Evolutionary conservation across 768 basidiomycete genomes (phyloP).

Genomic region (Myochromella boudieri): DNA sequence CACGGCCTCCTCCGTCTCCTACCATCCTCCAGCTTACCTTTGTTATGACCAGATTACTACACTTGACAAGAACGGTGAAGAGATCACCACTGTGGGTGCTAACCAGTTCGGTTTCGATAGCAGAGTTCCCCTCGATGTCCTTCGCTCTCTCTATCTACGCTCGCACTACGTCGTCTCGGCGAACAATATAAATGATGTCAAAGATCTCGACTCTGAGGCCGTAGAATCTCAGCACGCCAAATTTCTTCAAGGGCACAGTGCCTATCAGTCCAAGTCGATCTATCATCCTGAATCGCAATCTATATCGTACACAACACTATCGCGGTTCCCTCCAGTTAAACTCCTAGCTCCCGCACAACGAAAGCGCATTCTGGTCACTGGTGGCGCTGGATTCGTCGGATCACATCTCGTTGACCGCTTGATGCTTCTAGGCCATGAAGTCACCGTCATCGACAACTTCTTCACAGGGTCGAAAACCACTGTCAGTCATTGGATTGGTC

Average conservation of each 20-base stretch:
- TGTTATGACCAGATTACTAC: constrained; percentile 49
- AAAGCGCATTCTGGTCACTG: constrained; percentile 93
- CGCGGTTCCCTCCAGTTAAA: constrained; percentile 91
- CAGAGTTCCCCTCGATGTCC: constrained; percentile 73
- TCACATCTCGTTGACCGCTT: constrained; percentile 97
- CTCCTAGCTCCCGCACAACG: constrained; percentile 74
- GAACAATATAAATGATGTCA: constrained; percentile 27
- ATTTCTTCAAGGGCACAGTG: constrained; percentile 47
- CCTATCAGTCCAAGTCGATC: constrained; percentile 83
- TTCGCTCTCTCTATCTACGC: constrained; percentile 87
- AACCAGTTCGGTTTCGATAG: constrained; percentile 90
- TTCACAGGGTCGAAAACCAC: constrained; percentile 99
- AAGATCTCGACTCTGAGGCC: constrained; percentile 36
- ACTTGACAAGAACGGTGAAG: constrained; percentile 72
- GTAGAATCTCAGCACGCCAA: constrained; percentile 49
- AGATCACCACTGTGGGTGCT: constrained; percentile 80
- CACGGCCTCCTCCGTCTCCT: too few species aligned
- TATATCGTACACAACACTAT: constrained; percentile 90
- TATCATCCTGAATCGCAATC: constrained; percentile 76
- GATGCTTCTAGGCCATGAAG: constrained; percentile 97
- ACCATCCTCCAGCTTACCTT: constrained; percentile 10
- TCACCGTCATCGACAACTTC: constrained; percentile 97
- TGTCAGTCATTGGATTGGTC: constrained; percentile 93
- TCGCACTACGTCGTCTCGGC: constrained; percentile 67
- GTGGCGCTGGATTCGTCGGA: constrained; percentile 99